Conservation (phyloP, 2,329 filamentous ascomycete species). For the Botrytis hyacinthi region DNA sequence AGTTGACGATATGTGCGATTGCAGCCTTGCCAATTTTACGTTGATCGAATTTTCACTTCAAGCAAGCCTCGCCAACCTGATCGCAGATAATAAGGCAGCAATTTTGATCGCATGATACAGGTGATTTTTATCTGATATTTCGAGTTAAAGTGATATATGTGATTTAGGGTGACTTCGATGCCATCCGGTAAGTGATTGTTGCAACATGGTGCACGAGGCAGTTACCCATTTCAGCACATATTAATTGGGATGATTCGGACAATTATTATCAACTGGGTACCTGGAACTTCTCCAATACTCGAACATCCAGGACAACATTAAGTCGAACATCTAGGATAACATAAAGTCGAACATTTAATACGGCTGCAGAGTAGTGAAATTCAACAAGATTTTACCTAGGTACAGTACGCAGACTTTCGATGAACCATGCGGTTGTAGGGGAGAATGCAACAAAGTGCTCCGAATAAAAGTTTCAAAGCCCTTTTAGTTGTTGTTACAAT, state of each 20-base stretch:
- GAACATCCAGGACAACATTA: background rate
- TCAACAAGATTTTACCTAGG: background rate
- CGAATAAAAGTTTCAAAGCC: background rate
- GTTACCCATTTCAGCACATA: background rate
- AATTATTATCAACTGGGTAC: background rate
- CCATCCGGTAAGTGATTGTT: background rate
- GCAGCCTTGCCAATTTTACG: background rate
- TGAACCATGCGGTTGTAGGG: background rate
- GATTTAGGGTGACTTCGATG: background rate
- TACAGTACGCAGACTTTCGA: background rate
- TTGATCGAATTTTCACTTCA: background rate
- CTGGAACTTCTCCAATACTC: background rate
- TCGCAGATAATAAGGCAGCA: background rate
- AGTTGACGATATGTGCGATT: background rate
- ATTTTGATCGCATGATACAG: background rate
- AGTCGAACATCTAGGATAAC: background rate
- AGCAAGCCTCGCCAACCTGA: background rate
- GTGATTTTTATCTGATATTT: too few species aligned
- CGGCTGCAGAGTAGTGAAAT: background rate
- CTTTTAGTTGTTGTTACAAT: too few species aligned
- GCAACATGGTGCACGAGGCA: background rate
- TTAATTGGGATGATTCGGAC: background rate
- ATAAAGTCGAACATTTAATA: background rate
- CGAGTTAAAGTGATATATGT: too few species aligned
- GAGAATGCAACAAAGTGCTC: background rate